Base-by-base conservation (phyloP, 75 land plant species). In the Selaginella moellendorffii region DNA sequence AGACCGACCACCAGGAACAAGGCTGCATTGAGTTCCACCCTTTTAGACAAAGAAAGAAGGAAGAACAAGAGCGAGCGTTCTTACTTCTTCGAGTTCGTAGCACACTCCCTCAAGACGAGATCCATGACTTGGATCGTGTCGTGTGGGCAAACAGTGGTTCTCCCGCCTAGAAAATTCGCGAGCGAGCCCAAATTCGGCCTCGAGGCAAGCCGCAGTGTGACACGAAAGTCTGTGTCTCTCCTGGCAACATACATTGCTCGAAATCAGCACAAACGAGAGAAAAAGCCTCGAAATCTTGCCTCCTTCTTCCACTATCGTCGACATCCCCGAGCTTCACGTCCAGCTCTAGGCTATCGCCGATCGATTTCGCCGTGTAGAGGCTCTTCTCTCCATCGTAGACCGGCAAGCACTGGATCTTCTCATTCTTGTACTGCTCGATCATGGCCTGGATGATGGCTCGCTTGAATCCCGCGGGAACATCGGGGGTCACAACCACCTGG, bases 121-220 rank as follows among this genome's bases (percentile, higher is more conserved):
- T 71, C 72, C 31, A 71, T 24, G 2, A 65, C 62, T n/a, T 71
- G 72, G 24, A 71, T 28, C 22, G 70, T 52, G 24, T 71, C 69
- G 17, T 65, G 60, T 28, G 69, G 69, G 28, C 63, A 65, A 2
- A 66, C 20, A 8, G 46, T 24, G 26, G 26, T 65, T 10, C 27
- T 66, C 24, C 72, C 72, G 5, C 26, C 22, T 2, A 70, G 25
- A 24, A 26, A 70, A 18, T 70, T 56, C 27, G 31, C 69, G 1
- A 70, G 27, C 5, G 24, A 17, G 25, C 20, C 46, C 36, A 65
- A 25, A n/a, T 70, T 25, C 14, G 62, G 36, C 26, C 29, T 65
- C 8, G 69, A 52, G 1, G 72, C 72, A 14, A 52, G 24, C 17
- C 72, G 26, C 9, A 70, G 24, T 19, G 54, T 26, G 12, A 70